These are phyloP conservation scores for Jaltomata sinuosa DNA, from an alignment of 257 asterid genomes.

Conservation along the genomic window DNA sequence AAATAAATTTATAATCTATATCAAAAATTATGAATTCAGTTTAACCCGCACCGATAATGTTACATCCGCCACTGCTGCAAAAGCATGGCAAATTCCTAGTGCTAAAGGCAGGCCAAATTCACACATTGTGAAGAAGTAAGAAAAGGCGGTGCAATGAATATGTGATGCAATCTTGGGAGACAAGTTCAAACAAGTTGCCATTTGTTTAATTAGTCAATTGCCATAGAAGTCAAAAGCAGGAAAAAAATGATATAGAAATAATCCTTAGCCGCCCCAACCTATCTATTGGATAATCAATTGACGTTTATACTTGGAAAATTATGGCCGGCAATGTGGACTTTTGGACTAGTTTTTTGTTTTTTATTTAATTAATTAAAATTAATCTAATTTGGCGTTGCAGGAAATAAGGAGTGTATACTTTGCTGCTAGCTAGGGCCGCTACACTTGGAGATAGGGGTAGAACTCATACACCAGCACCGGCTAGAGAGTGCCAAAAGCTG, in stretches of 20 bases:
- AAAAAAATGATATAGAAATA: background rate
- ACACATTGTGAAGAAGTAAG: background rate
- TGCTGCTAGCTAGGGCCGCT: too few species aligned
- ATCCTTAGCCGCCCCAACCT: background rate
- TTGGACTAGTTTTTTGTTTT: background rate
- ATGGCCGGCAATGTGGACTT: background rate
- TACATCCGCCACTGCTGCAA: too few species aligned
- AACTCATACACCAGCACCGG: too few species aligned
- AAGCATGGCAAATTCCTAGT: background rate
- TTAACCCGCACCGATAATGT: too few species aligned
- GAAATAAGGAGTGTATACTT: too few species aligned
- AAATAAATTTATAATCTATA: too few species aligned
- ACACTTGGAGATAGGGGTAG: too few species aligned
- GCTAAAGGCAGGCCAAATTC: background rate
- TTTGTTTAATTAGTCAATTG: background rate
- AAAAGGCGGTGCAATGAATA: background rate
- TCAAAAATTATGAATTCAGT: too few species aligned
- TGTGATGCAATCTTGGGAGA: background rate
- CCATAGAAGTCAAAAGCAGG: background rate
- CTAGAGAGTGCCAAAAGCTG: too few species aligned
- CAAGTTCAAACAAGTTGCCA: background rate
- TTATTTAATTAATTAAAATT: too few species aligned
- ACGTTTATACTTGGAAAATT: background rate
- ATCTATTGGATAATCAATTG: background rate
- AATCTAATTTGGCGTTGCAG: too few species aligned